Conservation (phyloP, 129 eudicot species). For the Cynara cardunculus region DNA sequence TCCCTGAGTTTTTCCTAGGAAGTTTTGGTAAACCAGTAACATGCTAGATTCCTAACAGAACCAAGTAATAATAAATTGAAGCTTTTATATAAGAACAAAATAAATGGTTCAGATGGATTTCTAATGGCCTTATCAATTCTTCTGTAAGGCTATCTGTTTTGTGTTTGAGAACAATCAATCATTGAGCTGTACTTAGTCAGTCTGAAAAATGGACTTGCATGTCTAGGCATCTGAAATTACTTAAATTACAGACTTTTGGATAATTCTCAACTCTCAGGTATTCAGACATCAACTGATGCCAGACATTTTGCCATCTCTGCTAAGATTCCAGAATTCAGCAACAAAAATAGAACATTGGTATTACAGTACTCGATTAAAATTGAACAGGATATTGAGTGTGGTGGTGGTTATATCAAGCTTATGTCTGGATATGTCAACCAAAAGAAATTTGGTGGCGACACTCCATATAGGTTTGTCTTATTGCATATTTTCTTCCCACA, state of each 20-base stretch:
- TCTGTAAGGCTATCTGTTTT: not conserved
- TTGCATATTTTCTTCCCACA: not conserved
- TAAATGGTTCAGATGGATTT: not conserved
- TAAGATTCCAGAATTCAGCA: constrained; percentile 81
- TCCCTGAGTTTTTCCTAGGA: not conserved
- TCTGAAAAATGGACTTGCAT: not conserved
- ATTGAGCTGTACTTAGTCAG: not conserved
- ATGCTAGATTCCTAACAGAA: not conserved
- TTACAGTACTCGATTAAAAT: constrained; percentile 75
- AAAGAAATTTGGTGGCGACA: constrained; percentile 93
- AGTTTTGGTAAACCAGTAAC: not conserved
- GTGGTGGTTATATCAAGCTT: constrained; percentile 91
- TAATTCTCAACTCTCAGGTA: constrained; percentile 39
- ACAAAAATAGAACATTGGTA: constrained; percentile 77
- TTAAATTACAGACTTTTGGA: not conserved
- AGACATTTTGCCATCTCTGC: constrained; percentile 89
- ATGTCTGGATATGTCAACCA: constrained; percentile 82
- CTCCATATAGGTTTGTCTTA: constrained; percentile 76
- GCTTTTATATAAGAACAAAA: not conserved
- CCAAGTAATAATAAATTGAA: not conserved
- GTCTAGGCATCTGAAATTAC: not conserved
- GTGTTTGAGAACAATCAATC: not conserved
- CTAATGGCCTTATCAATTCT: not conserved
- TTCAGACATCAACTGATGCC: constrained; percentile 80
- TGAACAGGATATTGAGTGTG: constrained; percentile 91